phyloP scores from a whole-genome alignment of 768 basidiomycete genomes.

The Pulveroboletus sp. region DNA sequence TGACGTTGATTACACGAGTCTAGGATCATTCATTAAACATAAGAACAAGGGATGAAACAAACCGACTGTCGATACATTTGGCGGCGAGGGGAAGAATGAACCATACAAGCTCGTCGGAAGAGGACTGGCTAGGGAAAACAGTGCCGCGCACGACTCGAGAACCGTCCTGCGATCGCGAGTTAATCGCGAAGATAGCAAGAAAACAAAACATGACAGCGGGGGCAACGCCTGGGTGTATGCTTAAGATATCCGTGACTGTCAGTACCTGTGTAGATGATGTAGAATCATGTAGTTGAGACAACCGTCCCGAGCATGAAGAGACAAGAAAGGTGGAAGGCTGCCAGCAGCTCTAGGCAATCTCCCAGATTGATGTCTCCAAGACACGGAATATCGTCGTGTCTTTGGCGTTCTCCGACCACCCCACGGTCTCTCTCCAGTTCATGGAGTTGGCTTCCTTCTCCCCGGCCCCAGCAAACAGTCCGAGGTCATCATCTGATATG shows the following conservation, averaged over 20 bases:
- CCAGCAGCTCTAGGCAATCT: conserved; percentile 47
- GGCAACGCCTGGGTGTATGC: conserved; percentile 18
- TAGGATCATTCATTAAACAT: conserved; percentile 14
- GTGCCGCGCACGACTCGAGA: neutral
- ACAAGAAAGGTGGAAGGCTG: conserved; percentile 6
- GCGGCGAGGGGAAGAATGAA: conserved; percentile 4
- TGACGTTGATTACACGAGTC: conserved; percentile 1
- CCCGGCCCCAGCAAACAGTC: conserved; percentile 68
- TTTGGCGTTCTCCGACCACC: conserved; percentile 78
- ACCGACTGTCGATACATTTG: conserved; percentile 28
- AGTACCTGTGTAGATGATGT: conserved; percentile 6
- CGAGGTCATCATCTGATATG: conserved; percentile 73
- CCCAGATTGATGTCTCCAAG: conserved; percentile 73
- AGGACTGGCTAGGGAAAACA: conserved; percentile 14
- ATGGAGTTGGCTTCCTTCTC: conserved; percentile 80
- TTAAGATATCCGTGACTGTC: conserved; percentile 24
- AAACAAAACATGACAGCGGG: conserved; percentile 17
- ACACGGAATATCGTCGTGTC: conserved; percentile 71
- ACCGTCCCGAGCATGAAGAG: conserved; percentile 6
- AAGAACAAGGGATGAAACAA: conserved; percentile 8
- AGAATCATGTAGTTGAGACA: conserved; percentile 7
- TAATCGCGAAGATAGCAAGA: conserved; percentile 14
- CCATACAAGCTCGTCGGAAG: conserved; percentile 5
- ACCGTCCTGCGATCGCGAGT: conserved; percentile 7
- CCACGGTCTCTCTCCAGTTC: conserved; percentile 79